Conservation (phyloP, 306 rosid species). For the Crataegus laevigata region DNA sequence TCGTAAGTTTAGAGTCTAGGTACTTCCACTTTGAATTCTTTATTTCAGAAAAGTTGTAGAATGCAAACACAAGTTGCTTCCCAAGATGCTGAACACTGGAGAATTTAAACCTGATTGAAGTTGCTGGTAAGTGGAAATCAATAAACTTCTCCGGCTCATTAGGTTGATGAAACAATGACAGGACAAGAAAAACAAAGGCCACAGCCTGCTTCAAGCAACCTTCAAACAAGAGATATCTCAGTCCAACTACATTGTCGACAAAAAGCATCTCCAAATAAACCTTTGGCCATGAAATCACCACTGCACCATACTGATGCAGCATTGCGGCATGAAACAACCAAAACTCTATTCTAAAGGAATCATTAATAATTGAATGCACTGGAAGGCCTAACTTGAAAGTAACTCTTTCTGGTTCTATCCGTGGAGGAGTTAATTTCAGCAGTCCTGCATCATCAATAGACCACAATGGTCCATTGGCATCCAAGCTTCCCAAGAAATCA, state of each 20-base stretch:
- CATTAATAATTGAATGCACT: slow-evolving; percentile 24
- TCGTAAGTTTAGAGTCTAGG: slow-evolving; percentile 60
- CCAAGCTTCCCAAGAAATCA: slow-evolving; percentile 19
- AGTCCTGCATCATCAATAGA: slow-evolving; percentile 48
- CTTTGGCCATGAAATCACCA: slow-evolving; percentile 64
- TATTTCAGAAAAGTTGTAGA: slow-evolving; percentile 57
- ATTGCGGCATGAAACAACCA: slow-evolving; percentile 41
- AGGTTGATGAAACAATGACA: slow-evolving; percentile 50
- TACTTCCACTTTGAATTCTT: slow-evolving; percentile 59
- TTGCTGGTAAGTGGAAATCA: slow-evolving; percentile 62
- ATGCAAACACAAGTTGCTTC: slow-evolving; percentile 71
- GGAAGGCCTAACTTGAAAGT: slow-evolving; percentile 43
- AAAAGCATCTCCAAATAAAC: slow-evolving; percentile 82
- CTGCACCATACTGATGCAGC: slow-evolving; percentile 47
- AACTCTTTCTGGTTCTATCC: slow-evolving; percentile 34
- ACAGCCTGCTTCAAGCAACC: slow-evolving; percentile 72
- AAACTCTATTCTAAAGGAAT: slow-evolving; percentile 35
- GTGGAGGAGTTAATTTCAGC: slow-evolving; percentile 30
- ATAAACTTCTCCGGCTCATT: slow-evolving; percentile 33
- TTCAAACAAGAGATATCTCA: slow-evolving; percentile 73
- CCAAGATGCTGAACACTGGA: slow-evolving; percentile 40
- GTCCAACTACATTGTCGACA: slow-evolving; percentile 78
- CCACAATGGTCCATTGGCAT: slow-evolving; percentile 39
- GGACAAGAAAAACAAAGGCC: slow-evolving; percentile 48
- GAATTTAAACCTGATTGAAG: slow-evolving; percentile 77